Base-by-base conservation (phyloP, 345 rosid genomes). In the Eucalyptus camaldulensis region DNA sequence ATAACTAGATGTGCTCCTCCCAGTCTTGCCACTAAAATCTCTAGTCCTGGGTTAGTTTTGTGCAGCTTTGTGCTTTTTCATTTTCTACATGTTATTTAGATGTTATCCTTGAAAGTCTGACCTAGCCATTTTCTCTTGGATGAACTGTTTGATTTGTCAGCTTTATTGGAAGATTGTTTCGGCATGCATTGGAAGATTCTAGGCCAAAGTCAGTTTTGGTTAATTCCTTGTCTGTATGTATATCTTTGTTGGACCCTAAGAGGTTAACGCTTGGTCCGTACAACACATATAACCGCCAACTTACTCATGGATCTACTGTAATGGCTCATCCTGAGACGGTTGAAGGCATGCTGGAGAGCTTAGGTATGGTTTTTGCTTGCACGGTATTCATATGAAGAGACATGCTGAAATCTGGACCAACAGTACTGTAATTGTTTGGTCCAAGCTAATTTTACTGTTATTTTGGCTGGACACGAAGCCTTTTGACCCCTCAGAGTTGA, bases 131-230 rank as follows among this genome's bases (percentile, higher is more conserved):
- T 76, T 76, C 85, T 76, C 85, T 40, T 40, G 3, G 40, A 72
- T 76, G 25, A 76, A 76, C 29, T 76, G 47, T 76, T 76, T 76
- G 83, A 76, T 88, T 80, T 10, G 92, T 91, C 95, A 97, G 99
- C 89, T 97, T 97, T 90, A 93, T 95, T 87, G 97, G 96, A 90
- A 95, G 97, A 92, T 92, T 97, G 91, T 95, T 96, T 91, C 92
- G 92, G 88, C 96, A 95, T 91, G 95, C 99, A 88, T 94, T 96
- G 93, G 97, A 97, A 95, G 94, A 93, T 90, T 95, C 96, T 88
- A 93, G 97, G 86, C 99, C 99, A 11, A 96, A 96, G 89, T 96
- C 99, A 89, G 99, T 94, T 88, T 94, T 97, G 91, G 98, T 97
- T 88, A 96, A 96, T 93, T 96, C 96, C 37, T 92, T 97, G 91